A percentile compares a stretch with the other conserved stretches of the same genome.
These are phyloP conservation scores for Sporobolomyces phaffii DNA, from an alignment of 768 basidiomycete genomes.

Conservation along the genomic window DNA sequence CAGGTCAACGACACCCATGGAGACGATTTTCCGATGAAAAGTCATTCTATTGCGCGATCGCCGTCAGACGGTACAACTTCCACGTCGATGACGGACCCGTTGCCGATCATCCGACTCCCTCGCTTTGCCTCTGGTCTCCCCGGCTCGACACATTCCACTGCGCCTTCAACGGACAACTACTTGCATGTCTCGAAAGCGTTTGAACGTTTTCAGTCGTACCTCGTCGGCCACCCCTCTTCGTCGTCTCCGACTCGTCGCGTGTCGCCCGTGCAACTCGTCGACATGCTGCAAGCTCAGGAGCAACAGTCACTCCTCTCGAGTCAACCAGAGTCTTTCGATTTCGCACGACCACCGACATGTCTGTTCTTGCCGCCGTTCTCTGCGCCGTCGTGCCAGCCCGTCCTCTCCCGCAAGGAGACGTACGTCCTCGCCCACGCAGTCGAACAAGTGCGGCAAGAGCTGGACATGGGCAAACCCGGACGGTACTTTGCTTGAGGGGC, in stretches of 20 bases:
- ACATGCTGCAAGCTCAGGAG: background rate
- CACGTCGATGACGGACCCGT: background rate
- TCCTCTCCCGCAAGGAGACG: background rate
- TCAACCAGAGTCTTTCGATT: background rate
- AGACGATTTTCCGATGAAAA: background rate
- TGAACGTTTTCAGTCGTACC: background rate
- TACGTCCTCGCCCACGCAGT: background rate
- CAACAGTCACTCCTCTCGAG: background rate
- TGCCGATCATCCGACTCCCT: background rate
- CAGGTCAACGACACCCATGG: background rate
- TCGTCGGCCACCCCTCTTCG: background rate
- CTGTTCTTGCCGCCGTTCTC: constrained; percentile 1
- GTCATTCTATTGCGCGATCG: too few species aligned
- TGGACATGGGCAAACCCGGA: background rate
- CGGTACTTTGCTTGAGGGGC: background rate
- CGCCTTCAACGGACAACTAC: constrained; percentile 7
- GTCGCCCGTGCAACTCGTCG: background rate
- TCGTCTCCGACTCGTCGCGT: background rate
- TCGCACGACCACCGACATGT: constrained; percentile 1
- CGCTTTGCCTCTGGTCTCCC: background rate
- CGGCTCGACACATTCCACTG: background rate
- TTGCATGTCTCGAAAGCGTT: constrained; percentile 5
- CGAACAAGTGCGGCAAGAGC: background rate
- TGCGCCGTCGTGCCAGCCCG: background rate
- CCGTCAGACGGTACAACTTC: too few species aligned